Percentiles rank a stretch among this genome's conserved stretches.
Evolutionary conservation across 768 basidiomycete species (phyloP).

Genomic region (Amanita rimosa): DNA sequence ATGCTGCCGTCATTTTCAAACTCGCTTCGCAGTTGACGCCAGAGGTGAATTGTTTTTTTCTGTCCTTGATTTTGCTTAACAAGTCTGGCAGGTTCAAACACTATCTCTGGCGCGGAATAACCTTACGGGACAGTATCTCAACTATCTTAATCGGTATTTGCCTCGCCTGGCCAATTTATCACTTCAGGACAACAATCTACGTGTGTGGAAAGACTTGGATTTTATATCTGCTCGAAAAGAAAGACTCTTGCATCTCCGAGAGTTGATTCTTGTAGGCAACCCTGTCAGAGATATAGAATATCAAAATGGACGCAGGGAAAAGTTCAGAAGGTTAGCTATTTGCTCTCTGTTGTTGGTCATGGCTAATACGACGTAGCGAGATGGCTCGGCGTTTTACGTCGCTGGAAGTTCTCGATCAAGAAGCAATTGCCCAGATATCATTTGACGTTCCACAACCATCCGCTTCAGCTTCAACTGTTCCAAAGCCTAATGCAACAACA

Average conservation of each 20-base stretch:
- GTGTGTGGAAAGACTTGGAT: constrained; percentile 60
- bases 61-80: constrained; percentile 7
- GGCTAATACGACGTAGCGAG: constrained; percentile 37
- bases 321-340: constrained; percentile 53
- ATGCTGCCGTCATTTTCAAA: constrained; percentile 83
- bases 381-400: constrained; percentile 72
- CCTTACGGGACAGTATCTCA: constrained; percentile 43
- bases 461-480: constrained; percentile 25
- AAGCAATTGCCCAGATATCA: constrained; percentile 66
- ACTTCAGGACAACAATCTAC: constrained; percentile 65
- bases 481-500: constrained; percentile 46
- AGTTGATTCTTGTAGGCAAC: constrained; percentile 66
- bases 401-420: constrained; percentile 75
- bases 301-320: constrained; percentile 42
- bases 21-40: constrained; percentile 72
- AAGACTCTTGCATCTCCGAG: constrained; percentile 53
- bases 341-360: background rate
- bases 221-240: constrained; percentile 47
- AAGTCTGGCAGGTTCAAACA: constrained; percentile 49
- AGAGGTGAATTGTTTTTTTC: constrained; percentile 29
- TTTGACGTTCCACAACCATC: constrained; percentile 64
- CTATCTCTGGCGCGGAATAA: constrained; percentile 78
- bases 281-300: constrained; percentile 58
- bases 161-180: constrained; percentile 76
- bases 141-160: constrained; percentile 58